Base-by-base conservation (phyloP, 2,329 filamentous ascomycete genomes). In the Scortechinia acanthostroma region DNA sequence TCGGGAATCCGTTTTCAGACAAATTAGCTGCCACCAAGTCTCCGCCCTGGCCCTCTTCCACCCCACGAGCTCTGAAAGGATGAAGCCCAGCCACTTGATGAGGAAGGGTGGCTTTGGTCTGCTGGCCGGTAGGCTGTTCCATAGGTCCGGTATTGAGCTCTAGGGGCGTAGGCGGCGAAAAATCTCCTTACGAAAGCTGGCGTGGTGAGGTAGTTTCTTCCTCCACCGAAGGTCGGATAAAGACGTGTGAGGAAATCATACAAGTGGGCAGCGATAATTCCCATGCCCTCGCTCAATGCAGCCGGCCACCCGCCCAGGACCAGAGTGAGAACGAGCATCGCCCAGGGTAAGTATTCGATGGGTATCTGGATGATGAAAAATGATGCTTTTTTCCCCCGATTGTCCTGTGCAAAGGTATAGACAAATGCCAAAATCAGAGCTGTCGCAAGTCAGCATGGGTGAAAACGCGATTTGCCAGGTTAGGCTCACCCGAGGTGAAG, bases 231-330 rank as follows among this genome's bases (percentile, higher is more conserved):
- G 4, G 72, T 72, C 19, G 81, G 82, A 66, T 80, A 86, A 47
- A 84, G 71, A 42, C 77, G 70, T 4, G 81, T 84, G 43, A 85
- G 59, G 53, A 85, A 86, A 56, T 85, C 77, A 59, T 81, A 85
- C 15, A 79, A 53, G 57, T 86, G 82, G 5, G 80, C 79, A 28
- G 80, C 78, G 45, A 83, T 46, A 23, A 86, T 65, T 4, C 82
- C 81, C 35, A 40, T 40, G 17, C 35, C 17, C 6, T 40, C 35
- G 6, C 64, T 49, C 48, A 79, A 47, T 2, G 72, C 72, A 19
- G 62, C 56, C 5, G 57, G 47, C 42, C 69, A 70, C 15, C 76
- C 74, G 10, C 57, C 64, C 53, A 73, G 67, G 49, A 85, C 62
- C 46, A 82, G 66, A 1, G 75, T 75, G 52, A 81, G 58, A 19